Base-by-base conservation (phyloP, 495 filamentous ascomycete species). In the Penicillium canariense region DNA sequence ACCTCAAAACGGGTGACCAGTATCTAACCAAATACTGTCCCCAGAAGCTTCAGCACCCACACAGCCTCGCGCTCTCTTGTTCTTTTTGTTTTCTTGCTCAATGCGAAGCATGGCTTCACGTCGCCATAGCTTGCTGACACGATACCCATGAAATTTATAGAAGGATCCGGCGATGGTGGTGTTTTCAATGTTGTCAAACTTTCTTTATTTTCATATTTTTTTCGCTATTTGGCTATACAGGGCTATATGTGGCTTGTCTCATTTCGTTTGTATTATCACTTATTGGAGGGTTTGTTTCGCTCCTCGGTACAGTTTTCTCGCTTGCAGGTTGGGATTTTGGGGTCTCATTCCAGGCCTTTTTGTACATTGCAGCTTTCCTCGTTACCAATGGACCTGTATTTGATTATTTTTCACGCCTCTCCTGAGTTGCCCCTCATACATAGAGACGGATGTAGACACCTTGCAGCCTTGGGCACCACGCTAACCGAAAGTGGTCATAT, bases 1-100 rank as follows among this genome's bases (percentile, higher is more conserved):
- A 70, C 67, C 35, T 78, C 70, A 11, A 77, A 77, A 60, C 63
- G 80, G 47, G 69, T 83, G 32, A 81, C 79, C 18, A 80, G 73
- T 54, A 69, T 81, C 32, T 67, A 54, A 55, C 25, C 7, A 17
- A 25, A 14, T 18, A 14, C 31, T 56, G 4, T 11, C 28, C 2
- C 34, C 27, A 23, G 26, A 22, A 32, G 34, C 26, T 34, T 34
- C 25, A 28, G 10, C 10, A 20, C 32, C 44, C 18, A 9, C 23
- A 38, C 28, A 48, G 15, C 12, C 30, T 22, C 34, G 10, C 50
- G 22, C 14, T 31, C 43, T 50, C 38, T 54, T 34, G 14, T 45
- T 58, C 39, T 45, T 26, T 46, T 27, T 42, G 17, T 15, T 39
- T 18, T 27, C 22, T 38, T 46, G 26, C 22, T 36, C 40, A 39